A percentile compares a stretch with the other conserved stretches of the same genome.
Conservation (phyloP, 73 alveolate genomes). For the Tetrahymena thermophila region DNA sequence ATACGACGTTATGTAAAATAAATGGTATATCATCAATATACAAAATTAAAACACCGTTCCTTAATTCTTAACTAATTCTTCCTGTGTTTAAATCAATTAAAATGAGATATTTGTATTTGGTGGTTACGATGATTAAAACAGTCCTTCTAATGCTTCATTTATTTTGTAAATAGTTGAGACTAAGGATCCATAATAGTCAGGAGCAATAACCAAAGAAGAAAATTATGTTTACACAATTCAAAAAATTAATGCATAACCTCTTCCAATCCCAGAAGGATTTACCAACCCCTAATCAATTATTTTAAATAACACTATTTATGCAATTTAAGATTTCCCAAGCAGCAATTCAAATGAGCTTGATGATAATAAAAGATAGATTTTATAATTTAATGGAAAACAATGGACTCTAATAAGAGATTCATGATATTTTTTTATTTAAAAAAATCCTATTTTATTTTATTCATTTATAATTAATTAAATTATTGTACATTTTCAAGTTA, state of each 20-base stretch:
- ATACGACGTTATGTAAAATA: slow-evolving; percentile 12
- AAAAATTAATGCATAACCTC: not conserved
- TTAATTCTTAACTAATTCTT: not conserved
- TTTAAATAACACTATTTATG: slow-evolving; percentile 3
- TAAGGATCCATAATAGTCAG: not conserved
- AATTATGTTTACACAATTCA: not conserved
- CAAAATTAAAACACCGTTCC: not conserved
- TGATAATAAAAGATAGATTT: slow-evolving; percentile 15
- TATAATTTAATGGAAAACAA: slow-evolving; percentile 21
- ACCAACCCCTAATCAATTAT: slow-evolving; percentile 8
- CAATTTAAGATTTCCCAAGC: slow-evolving; percentile 5
- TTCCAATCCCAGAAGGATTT: slow-evolving; percentile 39
- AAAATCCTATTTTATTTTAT: too few species aligned
- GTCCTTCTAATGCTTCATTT: not conserved
- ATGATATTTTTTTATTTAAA: not conserved
- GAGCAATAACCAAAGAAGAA: not conserved
- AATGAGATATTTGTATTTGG: slow-evolving; percentile 33
- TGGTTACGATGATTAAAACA: slow-evolving; percentile 23
- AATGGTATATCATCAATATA: slow-evolving; percentile 6
- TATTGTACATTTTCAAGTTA: too few species aligned
- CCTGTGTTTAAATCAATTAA: slow-evolving; percentile 23
- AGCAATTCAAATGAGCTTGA: not conserved
- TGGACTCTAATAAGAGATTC: slow-evolving; percentile 23
- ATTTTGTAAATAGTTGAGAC: not conserved
- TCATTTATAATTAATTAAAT: too few species aligned